Percentiles rank a stretch among this genome's conserved stretches.
Conservation (phyloP, 495 filamentous ascomycete species). For the Lasiosphaeria hispida region DNA sequence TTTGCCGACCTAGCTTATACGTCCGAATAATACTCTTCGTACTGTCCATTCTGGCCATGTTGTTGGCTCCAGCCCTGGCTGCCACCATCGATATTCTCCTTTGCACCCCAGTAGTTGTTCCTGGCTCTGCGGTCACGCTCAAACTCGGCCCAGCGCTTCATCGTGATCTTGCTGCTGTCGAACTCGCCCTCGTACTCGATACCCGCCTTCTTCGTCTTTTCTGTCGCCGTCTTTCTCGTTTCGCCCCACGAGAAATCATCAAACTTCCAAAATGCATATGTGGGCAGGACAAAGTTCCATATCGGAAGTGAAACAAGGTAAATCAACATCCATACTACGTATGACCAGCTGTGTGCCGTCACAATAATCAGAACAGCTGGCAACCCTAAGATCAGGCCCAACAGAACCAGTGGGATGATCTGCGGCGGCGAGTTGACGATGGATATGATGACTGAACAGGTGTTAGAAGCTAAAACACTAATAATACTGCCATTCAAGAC, state of each 20-base stretch:
- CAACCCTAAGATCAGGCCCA: conserved; percentile 89
- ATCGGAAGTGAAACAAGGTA: conserved; percentile 91
- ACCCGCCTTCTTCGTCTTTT: conserved; percentile 74
- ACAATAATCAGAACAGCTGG: conserved; percentile 91
- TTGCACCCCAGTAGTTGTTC: conserved; percentile 48
- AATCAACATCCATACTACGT: conserved; percentile 95
- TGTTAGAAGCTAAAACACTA: conserved; percentile 15
- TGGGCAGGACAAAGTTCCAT: conserved; percentile 96
- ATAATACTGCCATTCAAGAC: neutral
- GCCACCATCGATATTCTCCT: conserved; percentile 42
- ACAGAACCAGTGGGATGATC: conserved; percentile 85
- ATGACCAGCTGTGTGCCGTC: conserved; percentile 91
- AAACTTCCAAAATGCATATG: conserved; percentile 99
- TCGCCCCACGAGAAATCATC: conserved; percentile 99
- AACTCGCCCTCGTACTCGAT: conserved; percentile 93
- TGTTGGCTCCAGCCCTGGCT: conserved; percentile 28
- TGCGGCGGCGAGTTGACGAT: conserved; percentile 82
- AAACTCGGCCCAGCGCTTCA: conserved; percentile 98
- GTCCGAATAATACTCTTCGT: conserved; percentile 54
- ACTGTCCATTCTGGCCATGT: conserved; percentile 37
- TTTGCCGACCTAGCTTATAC: conserved; percentile 27
- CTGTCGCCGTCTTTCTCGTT: conserved; percentile 91
- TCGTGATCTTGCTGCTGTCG: conserved; percentile 95
- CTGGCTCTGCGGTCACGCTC: conserved; percentile 56
- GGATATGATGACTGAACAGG: conserved; percentile 69